Evolutionary conservation across 2,329 filamentous ascomycete genomes (phyloP).

Genomic region (Sporothrix schenckii): DNA sequence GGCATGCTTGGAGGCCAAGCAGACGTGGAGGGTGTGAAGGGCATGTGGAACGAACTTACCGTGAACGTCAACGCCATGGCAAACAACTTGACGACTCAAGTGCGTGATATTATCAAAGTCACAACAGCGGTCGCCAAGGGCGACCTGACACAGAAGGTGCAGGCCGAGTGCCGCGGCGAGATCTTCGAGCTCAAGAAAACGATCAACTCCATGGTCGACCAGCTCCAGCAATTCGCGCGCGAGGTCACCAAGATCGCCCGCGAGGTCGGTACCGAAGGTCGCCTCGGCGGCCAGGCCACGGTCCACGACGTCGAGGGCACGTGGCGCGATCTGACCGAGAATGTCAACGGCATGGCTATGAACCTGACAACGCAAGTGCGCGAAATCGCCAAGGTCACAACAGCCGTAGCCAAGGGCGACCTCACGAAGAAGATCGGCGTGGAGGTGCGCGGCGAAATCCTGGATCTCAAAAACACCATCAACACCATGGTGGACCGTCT

Average conservation of each 20-base stretch:
- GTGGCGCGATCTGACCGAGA: slow-evolving; percentile 93
- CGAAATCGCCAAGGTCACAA: slow-evolving; percentile 96
- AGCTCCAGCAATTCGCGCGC: slow-evolving; percentile 92
- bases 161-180: slow-evolving; percentile 88
- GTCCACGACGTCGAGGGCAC: slow-evolving; percentile 96
- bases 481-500: slow-evolving; percentile 99
- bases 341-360: slow-evolving; percentile 98
- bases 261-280: slow-evolving; percentile 94
- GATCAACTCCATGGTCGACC: slow-evolving; percentile 99
- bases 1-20: slow-evolving; percentile 81
- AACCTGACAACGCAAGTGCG: slow-evolving; percentile 97
- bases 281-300: slow-evolving; percentile 90
- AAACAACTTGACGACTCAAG: slow-evolving; percentile 82
- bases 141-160: slow-evolving; percentile 95
- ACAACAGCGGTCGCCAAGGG: slow-evolving; percentile 75
- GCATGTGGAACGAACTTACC: slow-evolving; percentile 86
- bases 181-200: slow-evolving; percentile 95
- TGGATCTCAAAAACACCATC: slow-evolving; percentile 95
- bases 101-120: slow-evolving; percentile 90
- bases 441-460: slow-evolving; percentile 89
- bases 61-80: slow-evolving; percentile 89
- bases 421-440: slow-evolving; percentile 95
- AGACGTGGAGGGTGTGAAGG: slow-evolving; percentile 79
- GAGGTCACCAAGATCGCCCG: slow-evolving; percentile 96
- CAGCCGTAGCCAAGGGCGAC: slow-evolving; percentile 90